Evolutionary conservation across 176 grass and related monocot genomes (phyloP).

Genomic region (Panicum miliaceum): DNA sequence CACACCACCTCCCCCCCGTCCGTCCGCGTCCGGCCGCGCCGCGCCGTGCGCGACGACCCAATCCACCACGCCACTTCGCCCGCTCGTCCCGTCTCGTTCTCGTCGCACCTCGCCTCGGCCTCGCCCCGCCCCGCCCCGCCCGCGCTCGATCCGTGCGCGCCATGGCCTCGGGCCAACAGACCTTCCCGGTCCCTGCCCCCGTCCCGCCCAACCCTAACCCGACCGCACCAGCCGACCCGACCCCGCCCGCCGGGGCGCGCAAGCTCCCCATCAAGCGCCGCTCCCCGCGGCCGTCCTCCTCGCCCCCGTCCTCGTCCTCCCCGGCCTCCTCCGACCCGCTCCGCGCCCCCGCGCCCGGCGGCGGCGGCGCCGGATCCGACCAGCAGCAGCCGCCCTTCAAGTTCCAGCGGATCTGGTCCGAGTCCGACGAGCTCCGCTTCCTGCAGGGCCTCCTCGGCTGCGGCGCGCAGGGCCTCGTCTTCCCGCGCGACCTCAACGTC

Average conservation of each 20-base stretch:
- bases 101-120: slow-evolving; percentile 27
- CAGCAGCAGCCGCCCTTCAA: slow-evolving; percentile 60
- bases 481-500: slow-evolving; percentile 90
- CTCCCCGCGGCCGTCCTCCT: slow-evolving; percentile 50
- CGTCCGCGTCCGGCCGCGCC: slow-evolving; percentile 38
- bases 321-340: slow-evolving; percentile 43
- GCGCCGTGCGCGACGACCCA: slow-evolving; percentile 45
- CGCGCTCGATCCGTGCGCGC: slow-evolving; percentile 50
- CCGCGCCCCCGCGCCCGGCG: neutral
- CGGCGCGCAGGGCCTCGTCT: slow-evolving; percentile 86
- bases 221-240: slow-evolving; percentile 51
- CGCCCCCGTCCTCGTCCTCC: slow-evolving; percentile 47
- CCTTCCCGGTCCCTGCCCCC: slow-evolving; percentile 45
- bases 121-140: neutral
- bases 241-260: slow-evolving; percentile 51
- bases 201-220: slow-evolving; percentile 56
- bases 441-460: slow-evolving; percentile 86
- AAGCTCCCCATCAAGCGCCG: slow-evolving; percentile 99
- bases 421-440: slow-evolving; percentile 85
- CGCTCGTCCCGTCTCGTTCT: slow-evolving; percentile 36
- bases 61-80: slow-evolving; percentile 36
- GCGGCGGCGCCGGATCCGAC: slow-evolving; percentile 1
- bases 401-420: slow-evolving; percentile 90
- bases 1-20: slow-evolving; percentile 33
- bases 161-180: slow-evolving; percentile 65